Conservation (phyloP, 2,329 filamentous ascomycete species). For the Stemphylium vesicarium region DNA sequence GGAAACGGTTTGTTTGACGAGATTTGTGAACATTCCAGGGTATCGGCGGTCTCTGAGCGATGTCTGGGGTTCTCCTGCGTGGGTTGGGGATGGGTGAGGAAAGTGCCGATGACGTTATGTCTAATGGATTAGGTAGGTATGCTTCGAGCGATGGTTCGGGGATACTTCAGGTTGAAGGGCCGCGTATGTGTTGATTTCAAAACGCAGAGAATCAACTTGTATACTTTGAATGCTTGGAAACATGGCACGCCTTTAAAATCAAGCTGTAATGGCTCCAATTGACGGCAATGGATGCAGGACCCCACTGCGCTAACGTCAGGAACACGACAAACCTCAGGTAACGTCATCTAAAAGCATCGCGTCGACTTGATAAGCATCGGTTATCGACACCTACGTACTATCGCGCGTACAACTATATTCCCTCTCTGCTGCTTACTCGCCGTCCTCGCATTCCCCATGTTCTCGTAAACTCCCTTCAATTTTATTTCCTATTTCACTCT, state of each 20-base stretch:
- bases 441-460: neutral
- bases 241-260: neutral
- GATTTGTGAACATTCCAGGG: conserved; percentile 5
- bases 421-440: neutral
- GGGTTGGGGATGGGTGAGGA: neutral
- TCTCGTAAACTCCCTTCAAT: neutral
- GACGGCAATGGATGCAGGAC: neutral
- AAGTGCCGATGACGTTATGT: conserved; percentile 3
- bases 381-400: neutral
- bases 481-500: neutral
- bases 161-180: neutral
- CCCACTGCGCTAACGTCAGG: conserved; percentile 12
- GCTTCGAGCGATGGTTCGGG: neutral
- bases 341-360: conserved; percentile 9
- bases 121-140: neutral
- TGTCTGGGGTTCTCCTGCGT: neutral
- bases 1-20: neutral
- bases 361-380: conserved; percentile 6
- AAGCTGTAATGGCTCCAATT: neutral
- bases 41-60: neutral
- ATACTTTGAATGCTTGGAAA: neutral
- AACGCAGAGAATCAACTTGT: neutral
- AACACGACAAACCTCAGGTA: conserved; percentile 5
- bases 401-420: neutral
- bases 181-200: neutral